These are phyloP conservation scores for Primulina tabacum DNA, from an alignment of 257 asterid species.

Conservation along the genomic window DNA sequence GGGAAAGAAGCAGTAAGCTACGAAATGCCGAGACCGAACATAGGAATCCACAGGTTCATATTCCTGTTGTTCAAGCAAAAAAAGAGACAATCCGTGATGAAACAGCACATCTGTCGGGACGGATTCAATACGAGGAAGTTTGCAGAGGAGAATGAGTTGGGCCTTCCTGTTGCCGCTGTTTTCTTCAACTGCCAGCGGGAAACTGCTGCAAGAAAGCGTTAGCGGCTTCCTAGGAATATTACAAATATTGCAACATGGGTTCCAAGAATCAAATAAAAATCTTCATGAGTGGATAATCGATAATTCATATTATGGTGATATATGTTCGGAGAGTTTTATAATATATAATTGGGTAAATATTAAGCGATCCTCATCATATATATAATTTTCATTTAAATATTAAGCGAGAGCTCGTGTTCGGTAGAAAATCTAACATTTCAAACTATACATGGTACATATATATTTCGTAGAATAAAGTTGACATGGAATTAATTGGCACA, in stretches of 20 bases:
- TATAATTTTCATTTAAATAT: too few relatives aligned
- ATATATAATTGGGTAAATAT: too few relatives aligned
- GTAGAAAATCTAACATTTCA: too few relatives aligned
- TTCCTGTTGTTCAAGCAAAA: conserved; percentile 18
- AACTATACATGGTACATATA: too few relatives aligned
- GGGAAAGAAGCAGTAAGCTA: conserved; percentile 20
- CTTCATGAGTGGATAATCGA: too few relatives aligned
- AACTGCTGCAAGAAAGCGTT: conserved; percentile 25
- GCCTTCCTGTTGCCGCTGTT: conserved; percentile 21
- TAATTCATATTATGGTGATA: too few relatives aligned
- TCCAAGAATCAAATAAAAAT: too few relatives aligned
- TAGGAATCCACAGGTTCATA: conserved; percentile 21
- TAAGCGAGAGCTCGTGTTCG: too few relatives aligned
- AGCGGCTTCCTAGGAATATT: neutral
- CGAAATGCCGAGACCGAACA: conserved; percentile 22
- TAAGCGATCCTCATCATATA: too few relatives aligned
- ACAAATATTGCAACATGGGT: neutral
- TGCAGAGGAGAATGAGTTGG: conserved; percentile 17
- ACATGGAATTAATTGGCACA: too few relatives aligned
- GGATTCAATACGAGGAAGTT: conserved; percentile 13
- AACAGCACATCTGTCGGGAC: conserved; percentile 1
- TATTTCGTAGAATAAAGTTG: too few relatives aligned
- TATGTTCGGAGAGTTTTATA: too few relatives aligned
- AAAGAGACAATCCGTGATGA: conserved; percentile 1
- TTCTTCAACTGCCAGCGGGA: conserved; percentile 22